These are phyloP conservation scores for Xerocomus spinulosus DNA, from an alignment of 768 basidiomycete species.

Conservation along the genomic window DNA sequence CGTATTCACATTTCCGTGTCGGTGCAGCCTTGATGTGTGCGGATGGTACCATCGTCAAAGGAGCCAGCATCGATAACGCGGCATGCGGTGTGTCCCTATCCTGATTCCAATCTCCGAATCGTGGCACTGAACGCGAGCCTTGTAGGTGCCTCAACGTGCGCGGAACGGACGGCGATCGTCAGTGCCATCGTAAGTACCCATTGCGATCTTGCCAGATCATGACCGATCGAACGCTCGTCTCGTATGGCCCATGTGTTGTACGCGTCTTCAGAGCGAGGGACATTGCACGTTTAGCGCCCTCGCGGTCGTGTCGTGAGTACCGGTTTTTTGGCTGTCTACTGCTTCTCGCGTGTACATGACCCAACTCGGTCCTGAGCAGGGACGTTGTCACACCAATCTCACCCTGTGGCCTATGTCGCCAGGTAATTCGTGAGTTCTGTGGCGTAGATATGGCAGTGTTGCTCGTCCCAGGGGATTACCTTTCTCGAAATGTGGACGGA, in stretches of 20 bases:
- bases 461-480: slow-evolving; percentile 64
- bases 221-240: too few species aligned
- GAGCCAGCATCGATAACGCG: slow-evolving; percentile 90
- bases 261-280: slow-evolving; percentile 66
- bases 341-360: too few species aligned
- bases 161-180: slow-evolving; percentile 86
- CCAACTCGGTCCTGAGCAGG: slow-evolving; percentile 35
- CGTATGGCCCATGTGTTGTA: too few species aligned
- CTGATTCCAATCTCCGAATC: neutral
- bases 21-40: slow-evolving; percentile 77
- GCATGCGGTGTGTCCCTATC: slow-evolving; percentile 62
- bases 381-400: slow-evolving; percentile 69
- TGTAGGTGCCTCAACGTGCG: slow-evolving; percentile 84
- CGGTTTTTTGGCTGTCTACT: too few species aligned
- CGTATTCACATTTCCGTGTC: slow-evolving; percentile 88
- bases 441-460: slow-evolving; percentile 65
- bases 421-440: slow-evolving; percentile 86
- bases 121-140: neutral
- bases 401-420: slow-evolving; percentile 92
- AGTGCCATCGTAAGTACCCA: slow-evolving; percentile 74
- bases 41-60: slow-evolving; percentile 70
- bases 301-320: slow-evolving; percentile 68
- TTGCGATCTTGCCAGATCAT: too few species aligned
- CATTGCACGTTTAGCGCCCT: slow-evolving; percentile 62
- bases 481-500: too few species aligned